Base-by-base conservation (phyloP, 1,139 yeast species). In the Pichia cactophila region DNA sequence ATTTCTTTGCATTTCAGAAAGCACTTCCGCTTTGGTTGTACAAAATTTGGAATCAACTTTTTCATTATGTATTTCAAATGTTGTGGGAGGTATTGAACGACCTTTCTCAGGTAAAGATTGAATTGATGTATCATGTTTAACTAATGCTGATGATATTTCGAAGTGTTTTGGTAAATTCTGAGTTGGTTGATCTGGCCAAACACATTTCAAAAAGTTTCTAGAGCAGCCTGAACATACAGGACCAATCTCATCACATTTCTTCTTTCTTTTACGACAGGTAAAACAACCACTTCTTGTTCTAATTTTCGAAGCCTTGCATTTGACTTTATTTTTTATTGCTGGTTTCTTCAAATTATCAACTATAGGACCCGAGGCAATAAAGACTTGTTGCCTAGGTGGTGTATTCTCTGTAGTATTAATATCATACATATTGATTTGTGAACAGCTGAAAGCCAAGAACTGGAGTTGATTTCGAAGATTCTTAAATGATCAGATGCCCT, bases 181-280 rank as follows among this genome's bases (percentile, higher is more conserved):
- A 12, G 62, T 62, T 2, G 51, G 51, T 23, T 60, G 52, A 3
- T 58, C 57, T 1, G 77, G 77, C 72, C 75, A 73, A 9, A 64
- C 60, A 56, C 79, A 74, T 42, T 63, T 56, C 43, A 72, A 58
- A 33, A 67, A 63, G 51, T 72, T 73, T 17, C 72, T 56, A 20
- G 64, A 52, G 55, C 76, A 72, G 1, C 71, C 73, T 2, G 64
- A 57, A 49, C 78, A 73, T 1, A 60, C 55, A 1, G 76, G 76
- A 26, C 56, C 64, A 1, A 43, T 51, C 56, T 74, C 79, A 56
- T 74, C 74, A 58, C 80, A 75, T 61, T 74, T 75, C 69, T 74
- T 74, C 67, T 73, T 74, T 49, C 78, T 64, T 50, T 68, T 69
- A 36, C 79, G 65, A 54, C 80, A 74, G 23, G 75, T 70, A 53